phyloP scores from a whole-genome alignment of 2,329 filamentous ascomycete species.

The Xylariaceae sp. region DNA sequence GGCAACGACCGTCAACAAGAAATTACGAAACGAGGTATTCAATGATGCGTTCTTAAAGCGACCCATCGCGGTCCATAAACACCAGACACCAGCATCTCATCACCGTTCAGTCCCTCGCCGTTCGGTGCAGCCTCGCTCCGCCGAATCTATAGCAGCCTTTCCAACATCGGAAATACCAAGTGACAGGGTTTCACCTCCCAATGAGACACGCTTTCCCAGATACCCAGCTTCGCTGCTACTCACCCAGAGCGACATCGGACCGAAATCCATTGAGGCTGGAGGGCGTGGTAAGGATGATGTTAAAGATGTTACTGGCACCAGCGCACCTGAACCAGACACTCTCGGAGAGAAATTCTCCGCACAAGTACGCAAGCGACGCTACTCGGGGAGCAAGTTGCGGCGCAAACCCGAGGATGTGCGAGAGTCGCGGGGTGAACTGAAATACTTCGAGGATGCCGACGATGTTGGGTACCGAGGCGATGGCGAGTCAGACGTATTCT shows the following conservation, averaged over 20 bases:
- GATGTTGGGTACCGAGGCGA: slow-evolving; percentile 76
- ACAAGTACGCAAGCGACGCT: slow-evolving; percentile 62
- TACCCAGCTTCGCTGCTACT: slow-evolving; percentile 23
- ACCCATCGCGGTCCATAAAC: slow-evolving; percentile 74
- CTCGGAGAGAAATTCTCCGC: slow-evolving; percentile 40
- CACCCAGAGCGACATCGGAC: slow-evolving; percentile 34
- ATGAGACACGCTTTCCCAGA: slow-evolving; percentile 23
- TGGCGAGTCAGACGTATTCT: slow-evolving; percentile 46
- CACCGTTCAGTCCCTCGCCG: slow-evolving; percentile 61
- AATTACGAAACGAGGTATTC: slow-evolving; percentile 84
- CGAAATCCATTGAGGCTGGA: slow-evolving; percentile 24
- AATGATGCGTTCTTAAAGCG: slow-evolving; percentile 87
- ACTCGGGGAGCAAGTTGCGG: slow-evolving; percentile 81
- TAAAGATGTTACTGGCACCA: slow-evolving; percentile 59
- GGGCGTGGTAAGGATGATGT: slow-evolving; percentile 38
- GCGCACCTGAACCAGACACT: slow-evolving; percentile 60
- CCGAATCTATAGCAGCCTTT: slow-evolving; percentile 38
- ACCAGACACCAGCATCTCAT: slow-evolving; percentile 59
- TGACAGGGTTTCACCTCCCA: slow-evolving; percentile 1
- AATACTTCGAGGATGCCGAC: slow-evolving; percentile 86
- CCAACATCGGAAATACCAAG: slow-evolving; percentile 12
- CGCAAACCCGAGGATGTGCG: slow-evolving; percentile 69
- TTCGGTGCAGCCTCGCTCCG: slow-evolving; percentile 42
- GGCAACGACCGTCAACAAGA: slow-evolving; percentile 84
- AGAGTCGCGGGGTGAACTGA: slow-evolving; percentile 69